Conservation (phyloP, 495 filamentous ascomycete species). For the Podospora australis region DNA sequence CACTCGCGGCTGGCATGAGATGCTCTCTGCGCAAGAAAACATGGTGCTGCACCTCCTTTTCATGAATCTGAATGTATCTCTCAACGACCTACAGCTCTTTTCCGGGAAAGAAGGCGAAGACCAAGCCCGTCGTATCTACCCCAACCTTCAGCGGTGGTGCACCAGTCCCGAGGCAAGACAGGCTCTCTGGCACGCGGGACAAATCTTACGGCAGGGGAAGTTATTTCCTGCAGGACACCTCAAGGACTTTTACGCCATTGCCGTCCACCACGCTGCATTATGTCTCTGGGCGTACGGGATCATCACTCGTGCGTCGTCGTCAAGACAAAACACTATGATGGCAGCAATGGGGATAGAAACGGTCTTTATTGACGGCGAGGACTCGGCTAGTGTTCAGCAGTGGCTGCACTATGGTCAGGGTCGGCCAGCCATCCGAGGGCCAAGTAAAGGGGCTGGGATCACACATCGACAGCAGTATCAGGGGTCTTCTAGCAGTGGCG, state of each 20-base stretch:
- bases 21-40: slow-evolving; percentile 31
- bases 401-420: slow-evolving; percentile 44
- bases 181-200: slow-evolving; percentile 59
- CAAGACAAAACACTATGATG: too few species aligned
- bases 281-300: slow-evolving; percentile 57
- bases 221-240: slow-evolving; percentile 40
- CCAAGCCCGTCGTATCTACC: slow-evolving; percentile 49
- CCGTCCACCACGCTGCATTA: slow-evolving; percentile 53
- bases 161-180: slow-evolving; percentile 42
- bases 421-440: slow-evolving; percentile 35
- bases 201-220: slow-evolving; percentile 50
- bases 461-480: neutral
- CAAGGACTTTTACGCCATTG: slow-evolving; percentile 54
- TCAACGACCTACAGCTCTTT: slow-evolving; percentile 60
- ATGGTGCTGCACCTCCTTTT: slow-evolving; percentile 50
- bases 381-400: slow-evolving; percentile 36
- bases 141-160: slow-evolving; percentile 49
- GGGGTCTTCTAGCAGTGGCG: neutral
- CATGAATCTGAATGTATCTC: slow-evolving; percentile 54
- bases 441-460: neutral
- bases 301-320: slow-evolving; percentile 28
- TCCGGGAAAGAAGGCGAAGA: slow-evolving; percentile 57
- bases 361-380: slow-evolving; percentile 45
- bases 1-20: slow-evolving; percentile 21
- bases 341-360: slow-evolving; percentile 16